Conservation (phyloP, 495 filamentous ascomycete species). For the Cercophora sp. region DNA sequence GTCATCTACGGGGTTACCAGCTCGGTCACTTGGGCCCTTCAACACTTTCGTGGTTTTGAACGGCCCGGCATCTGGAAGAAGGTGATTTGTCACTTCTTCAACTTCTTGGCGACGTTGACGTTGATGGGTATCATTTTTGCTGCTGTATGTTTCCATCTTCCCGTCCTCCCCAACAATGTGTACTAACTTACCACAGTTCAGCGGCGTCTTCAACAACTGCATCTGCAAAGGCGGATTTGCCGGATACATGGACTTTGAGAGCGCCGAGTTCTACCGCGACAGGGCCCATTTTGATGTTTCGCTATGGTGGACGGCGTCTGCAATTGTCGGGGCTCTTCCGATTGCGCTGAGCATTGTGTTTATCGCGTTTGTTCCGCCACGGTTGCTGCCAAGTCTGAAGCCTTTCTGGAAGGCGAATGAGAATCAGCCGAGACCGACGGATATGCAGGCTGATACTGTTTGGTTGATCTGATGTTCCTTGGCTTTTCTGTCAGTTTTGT, state of each 20-base stretch:
- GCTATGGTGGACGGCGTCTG: conserved; percentile 8
- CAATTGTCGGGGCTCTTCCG: conserved; percentile 3
- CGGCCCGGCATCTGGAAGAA: too few relatives aligned
- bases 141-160: conserved; percentile 9
- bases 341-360: background rate
- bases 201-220: conserved; percentile 32
- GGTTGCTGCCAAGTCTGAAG: background rate
- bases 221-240: conserved; percentile 11
- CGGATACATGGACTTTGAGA: conserved; percentile 30
- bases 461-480: background rate
- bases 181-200: conserved; percentile 27
- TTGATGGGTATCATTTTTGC: conserved; percentile 12
- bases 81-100: conserved; percentile 2
- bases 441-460: background rate
- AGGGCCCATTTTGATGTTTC: conserved; percentile 9
- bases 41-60: too few relatives aligned
- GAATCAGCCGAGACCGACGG: background rate
- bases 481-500: background rate
- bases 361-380: background rate
- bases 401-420: conserved; percentile 5
- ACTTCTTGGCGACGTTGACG: background rate
- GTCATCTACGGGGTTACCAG: conserved; percentile 37
- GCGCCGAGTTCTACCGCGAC: conserved; percentile 14
- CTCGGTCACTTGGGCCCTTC: conserved; percentile 24
- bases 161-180: background rate